Base-by-base conservation (phyloP, 2,329 filamentous ascomycete genomes). In the Scleromitrula shiraiana region DNA sequence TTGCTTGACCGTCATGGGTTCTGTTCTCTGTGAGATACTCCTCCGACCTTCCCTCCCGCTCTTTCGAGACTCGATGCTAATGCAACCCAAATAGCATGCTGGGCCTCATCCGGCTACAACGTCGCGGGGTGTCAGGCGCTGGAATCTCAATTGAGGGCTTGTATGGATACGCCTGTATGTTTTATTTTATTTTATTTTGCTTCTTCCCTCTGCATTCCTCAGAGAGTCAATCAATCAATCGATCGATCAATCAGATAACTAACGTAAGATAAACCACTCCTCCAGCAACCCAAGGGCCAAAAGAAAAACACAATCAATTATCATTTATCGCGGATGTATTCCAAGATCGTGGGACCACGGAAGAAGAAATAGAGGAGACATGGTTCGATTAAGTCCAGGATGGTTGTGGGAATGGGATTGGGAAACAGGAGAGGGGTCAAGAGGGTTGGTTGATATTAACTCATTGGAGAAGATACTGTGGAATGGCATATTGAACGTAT, bases 251-350 rank as follows among this genome's bases (percentile, higher is more conserved):
- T n/a, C n/a, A n/a, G n/a, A n/a, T 22, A 24, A 23, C 50, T 50
- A 52, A 52, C 43, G 39, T 48, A 32, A 5, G 4, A 27, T 19
- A n/a, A 7, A 9, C 4, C 9, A 2, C 19, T 2, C 30, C 14
- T 50, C 53, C 63, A 83, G 80, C 78, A 73, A 74, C 67, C 75
- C 40, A 67, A 67, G 54, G 67, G 69, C 47, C 65, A 68, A 55
- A 78, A 79, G 64, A 88, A 83, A 71, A 91, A 82, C 66, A 80
- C 78, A 55, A 89, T 97, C 78, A 97, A 97, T 70, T 90, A 90
- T 74, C 90, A 96, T 66, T 73, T 97, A 36, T 77, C 78, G 56
- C 80, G 93, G 61, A 78, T 86, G 71, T 85, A 84, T 60, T 80
- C 81, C 12, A 80, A 83, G 65, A 73, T 94, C 73, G 77, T 83